Base-by-base conservation (phyloP, 2,329 filamentous ascomycete genomes). In the Akanthomyces uredinophilus region DNA sequence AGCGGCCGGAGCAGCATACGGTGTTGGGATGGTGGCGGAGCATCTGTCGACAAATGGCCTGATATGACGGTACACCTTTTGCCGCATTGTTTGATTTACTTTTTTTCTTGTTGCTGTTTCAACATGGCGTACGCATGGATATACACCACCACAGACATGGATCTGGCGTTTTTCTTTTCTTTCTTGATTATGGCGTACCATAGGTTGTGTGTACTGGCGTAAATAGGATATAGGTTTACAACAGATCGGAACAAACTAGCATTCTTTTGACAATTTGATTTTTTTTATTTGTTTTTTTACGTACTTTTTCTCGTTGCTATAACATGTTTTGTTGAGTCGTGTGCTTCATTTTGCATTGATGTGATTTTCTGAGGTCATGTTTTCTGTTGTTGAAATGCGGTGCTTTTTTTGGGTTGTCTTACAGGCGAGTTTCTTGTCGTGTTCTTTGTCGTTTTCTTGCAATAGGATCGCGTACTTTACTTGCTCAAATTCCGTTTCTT, bases 21-120 rank as follows among this genome's bases (percentile, higher is more conserved):
- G 79, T 1, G 73, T 84, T 22, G 85, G 86, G 10, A 79, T 86
- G 16, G 74, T 85, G n/a, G 76, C 77, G 1, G 86, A 89, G 66
- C 84, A 82, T 60, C 80, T 86, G 62, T 78, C 74, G 49, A 83
- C 77, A 18, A 37, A 43, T 32, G 54, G 56, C 24, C 22, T 52
- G 24, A 51, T 60, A 18, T 61, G 39, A 58, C 27, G 14, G 8
- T 16, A 52, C 14, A 35, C 7, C 7, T 35, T 35, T 43, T 29
- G 27, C 27, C 27, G 41, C 41, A n/a, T 4, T 46, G 47, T 37
- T 56, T 32, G 39, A 10, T 56, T 61, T 51, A 32, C 24, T 58
- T 57, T 35, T 54, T 44, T 43, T 50, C 20, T 59, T 56, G 32
- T 52, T 29, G 37, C 29, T 60, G 35, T 44, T 29, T 57, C 11